These are phyloP conservation scores for Nepenthes gracilis DNA, from an alignment of 148 eudicot species.

Conservation along the genomic window DNA sequence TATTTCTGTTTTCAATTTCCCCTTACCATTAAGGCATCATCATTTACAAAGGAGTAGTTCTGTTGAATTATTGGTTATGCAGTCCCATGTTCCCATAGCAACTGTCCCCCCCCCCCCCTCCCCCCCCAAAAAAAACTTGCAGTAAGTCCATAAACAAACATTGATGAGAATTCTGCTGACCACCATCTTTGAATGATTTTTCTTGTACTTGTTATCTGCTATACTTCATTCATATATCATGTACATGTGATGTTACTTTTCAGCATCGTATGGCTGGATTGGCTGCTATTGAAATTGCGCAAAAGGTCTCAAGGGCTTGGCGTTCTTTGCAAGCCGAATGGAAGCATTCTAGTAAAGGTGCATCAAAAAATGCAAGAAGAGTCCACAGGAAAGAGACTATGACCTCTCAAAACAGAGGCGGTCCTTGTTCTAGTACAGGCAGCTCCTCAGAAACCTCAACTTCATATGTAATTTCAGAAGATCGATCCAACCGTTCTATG, in stretches of 20 bases:
- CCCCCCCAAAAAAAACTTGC: no score
- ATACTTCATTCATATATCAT: background rate
- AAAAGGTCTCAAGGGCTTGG: slow-evolving; percentile 89
- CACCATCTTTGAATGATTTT: no score
- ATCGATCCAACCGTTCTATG: slow-evolving; percentile 49
- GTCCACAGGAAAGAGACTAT: slow-evolving; percentile 63
- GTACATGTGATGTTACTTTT: background rate
- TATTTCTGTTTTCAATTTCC: no score
- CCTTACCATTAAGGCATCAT: no score
- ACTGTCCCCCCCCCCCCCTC: no score
- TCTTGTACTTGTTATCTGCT: no score
- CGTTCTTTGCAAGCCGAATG: slow-evolving; percentile 73
- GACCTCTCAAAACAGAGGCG: slow-evolving; percentile 87
- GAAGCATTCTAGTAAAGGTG: slow-evolving; percentile 58
- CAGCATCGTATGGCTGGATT: slow-evolving; percentile 99
- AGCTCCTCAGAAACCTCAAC: slow-evolving; percentile 52
- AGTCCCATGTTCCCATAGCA: no score
- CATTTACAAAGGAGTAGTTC: no score
- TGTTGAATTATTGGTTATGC: no score
- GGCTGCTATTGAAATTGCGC: slow-evolving; percentile 98
- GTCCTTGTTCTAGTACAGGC: slow-evolving; percentile 91
- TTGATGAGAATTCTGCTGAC: no score
- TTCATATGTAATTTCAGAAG: slow-evolving; percentile 40
- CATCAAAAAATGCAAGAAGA: slow-evolving; percentile 57
- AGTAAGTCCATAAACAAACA: no score